These are phyloP conservation scores for Candida silvicultrix DNA, from an alignment of 805 yeast genomes.

Conservation along the genomic window DNA sequence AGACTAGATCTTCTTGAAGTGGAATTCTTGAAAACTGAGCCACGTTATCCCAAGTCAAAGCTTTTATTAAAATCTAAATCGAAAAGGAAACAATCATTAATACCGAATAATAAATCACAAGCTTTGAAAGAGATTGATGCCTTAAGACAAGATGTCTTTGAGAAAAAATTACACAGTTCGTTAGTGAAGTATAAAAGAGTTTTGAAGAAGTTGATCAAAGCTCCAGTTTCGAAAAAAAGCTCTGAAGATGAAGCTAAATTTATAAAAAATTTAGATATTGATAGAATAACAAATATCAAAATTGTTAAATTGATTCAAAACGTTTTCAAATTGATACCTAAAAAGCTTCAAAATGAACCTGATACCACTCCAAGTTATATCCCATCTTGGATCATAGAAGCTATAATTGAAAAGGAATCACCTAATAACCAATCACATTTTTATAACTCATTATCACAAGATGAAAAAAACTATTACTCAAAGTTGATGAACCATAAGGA, in stretches of 20 bases:
- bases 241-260: conserved; percentile 9
- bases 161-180: conserved; percentile 43
- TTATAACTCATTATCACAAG: conserved; percentile 31
- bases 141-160: conserved; percentile 38
- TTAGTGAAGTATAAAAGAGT: conserved; percentile 34
- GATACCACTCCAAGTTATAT: conserved; percentile 21
- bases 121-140: conserved; percentile 39
- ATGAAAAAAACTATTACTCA: conserved; percentile 24
- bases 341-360: conserved; percentile 10
- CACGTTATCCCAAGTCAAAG: conserved; percentile 44
- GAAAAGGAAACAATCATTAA: conserved; percentile 27
- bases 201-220: conserved; percentile 24
- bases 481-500: conserved; percentile 39
- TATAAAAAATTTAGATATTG: conserved; percentile 19
- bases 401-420: conserved; percentile 24
- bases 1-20: conserved; percentile 51
- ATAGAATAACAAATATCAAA: conserved; percentile 16
- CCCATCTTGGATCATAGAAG: conserved; percentile 18
- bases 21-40: conserved; percentile 34
- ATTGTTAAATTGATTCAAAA: conserved; percentile 13
- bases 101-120: conserved; percentile 34
- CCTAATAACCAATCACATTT: conserved; percentile 39
- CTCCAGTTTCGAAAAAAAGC: conserved; percentile 9
- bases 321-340: conserved; percentile 11
- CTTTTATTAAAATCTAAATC: conserved; percentile 33